Percentiles rank a stretch among this genome's conserved stretches.
These are phyloP conservation scores for Leptoxyphium fumago DNA, from an alignment of 2,329 filamentous ascomycete species.

Conservation along the genomic window DNA sequence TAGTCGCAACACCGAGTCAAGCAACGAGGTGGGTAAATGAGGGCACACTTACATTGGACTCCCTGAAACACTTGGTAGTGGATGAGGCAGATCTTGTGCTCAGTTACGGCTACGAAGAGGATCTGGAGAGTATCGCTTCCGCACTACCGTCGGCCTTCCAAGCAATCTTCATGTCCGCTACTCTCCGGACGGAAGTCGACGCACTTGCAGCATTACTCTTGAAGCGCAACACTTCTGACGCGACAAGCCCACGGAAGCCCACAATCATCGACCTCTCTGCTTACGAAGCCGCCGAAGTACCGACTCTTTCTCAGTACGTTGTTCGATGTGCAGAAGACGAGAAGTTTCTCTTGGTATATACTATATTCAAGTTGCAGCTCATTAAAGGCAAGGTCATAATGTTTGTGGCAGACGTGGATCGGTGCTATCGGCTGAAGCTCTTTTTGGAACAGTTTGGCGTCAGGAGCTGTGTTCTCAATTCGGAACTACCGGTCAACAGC, in stretches of 20 bases:
- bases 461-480: conserved; percentile 84
- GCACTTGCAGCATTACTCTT: conserved; percentile 65
- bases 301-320: conserved; percentile 71
- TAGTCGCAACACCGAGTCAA: conserved; percentile 81
- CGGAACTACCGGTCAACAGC: conserved; percentile 83
- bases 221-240: background rate
- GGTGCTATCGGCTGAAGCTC: conserved; percentile 82
- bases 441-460: conserved; percentile 97
- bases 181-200: conserved; percentile 75
- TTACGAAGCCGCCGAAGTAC: conserved; percentile 39
- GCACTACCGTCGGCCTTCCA: conserved; percentile 74
- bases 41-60: conserved; percentile 53
- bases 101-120: conserved; percentile 87
- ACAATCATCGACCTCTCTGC: conserved; percentile 71
- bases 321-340: conserved; percentile 94
- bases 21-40: conserved; percentile 65
- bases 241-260: conserved; percentile 50
- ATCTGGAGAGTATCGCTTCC: conserved; percentile 65
- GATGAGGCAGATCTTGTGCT: conserved; percentile 91
- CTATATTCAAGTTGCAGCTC: conserved; percentile 87
- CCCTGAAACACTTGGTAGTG: conserved; percentile 65
- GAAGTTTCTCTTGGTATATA: conserved; percentile 83
- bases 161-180: conserved; percentile 87
- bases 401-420: conserved; percentile 74
- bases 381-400: conserved; percentile 85